phyloP scores from a whole-genome alignment of 169 alveolate genomes.

The Babesia sp. region DNA sequence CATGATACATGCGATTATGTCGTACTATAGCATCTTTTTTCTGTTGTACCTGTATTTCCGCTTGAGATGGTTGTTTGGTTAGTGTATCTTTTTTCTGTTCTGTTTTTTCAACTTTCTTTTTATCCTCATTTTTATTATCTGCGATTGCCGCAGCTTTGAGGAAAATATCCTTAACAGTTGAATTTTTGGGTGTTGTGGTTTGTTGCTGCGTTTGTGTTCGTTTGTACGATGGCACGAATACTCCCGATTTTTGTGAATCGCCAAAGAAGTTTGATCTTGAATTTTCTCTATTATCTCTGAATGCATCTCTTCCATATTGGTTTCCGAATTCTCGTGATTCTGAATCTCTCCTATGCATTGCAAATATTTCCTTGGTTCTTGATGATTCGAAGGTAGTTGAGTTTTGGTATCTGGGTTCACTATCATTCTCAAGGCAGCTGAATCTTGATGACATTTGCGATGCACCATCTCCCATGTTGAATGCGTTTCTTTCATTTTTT shows the following conservation, averaged over 20 bases:
- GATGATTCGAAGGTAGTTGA: conserved; percentile 3
- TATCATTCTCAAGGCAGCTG: conserved; percentile 55
- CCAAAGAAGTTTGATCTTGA: neutral
- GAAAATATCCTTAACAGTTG: conserved; percentile 50
- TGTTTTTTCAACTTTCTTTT: neutral
- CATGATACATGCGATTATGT: conserved; percentile 52
- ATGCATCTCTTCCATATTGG: conserved; percentile 5
- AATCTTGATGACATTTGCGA: conserved; percentile 12
- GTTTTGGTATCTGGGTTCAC: conserved; percentile 1
- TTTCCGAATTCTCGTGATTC: conserved; percentile 15
- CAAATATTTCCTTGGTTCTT: conserved; percentile 15
- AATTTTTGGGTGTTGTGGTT: neutral
- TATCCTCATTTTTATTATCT: conserved; percentile 8
- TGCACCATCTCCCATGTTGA: neutral
- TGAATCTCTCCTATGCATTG: conserved; percentile 34
- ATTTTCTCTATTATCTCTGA: conserved; percentile 13
- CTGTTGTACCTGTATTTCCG: conserved; percentile 11
- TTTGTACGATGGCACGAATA: conserved; percentile 54
- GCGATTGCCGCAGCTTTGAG: conserved; percentile 60
- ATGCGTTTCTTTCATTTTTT: conserved; percentile 10
- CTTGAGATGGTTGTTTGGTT: conserved; percentile 1
- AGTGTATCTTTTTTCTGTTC: conserved; percentile 29
- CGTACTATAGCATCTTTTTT: conserved; percentile 42
- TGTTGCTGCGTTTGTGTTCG: conserved; percentile 18
- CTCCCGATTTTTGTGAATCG: conserved; percentile 34